Conservation (phyloP, 2,329 filamentous ascomycete species). For the Xylogone sp. region DNA sequence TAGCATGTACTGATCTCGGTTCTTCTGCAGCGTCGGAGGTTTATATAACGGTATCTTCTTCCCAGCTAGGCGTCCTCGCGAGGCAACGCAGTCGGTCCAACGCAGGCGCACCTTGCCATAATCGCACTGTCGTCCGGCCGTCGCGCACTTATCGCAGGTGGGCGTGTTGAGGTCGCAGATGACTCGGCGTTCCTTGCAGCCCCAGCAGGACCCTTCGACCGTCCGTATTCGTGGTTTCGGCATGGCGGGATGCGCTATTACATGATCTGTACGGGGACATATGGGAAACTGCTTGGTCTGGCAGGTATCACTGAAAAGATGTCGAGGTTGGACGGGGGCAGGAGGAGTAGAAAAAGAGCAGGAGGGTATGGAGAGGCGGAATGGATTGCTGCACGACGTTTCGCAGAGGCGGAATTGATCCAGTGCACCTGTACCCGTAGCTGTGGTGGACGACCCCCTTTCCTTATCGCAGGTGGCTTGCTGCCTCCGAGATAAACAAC, state of each 20-base stretch:
- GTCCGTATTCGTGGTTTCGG: conserved; percentile 20
- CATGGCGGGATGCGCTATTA: background rate
- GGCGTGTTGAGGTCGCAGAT: conserved; percentile 38
- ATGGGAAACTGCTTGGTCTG: background rate
- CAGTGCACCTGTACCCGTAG: too few species aligned
- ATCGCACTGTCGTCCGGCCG: conserved; percentile 26
- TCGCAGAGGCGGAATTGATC: too few species aligned
- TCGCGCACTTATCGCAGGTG: conserved; percentile 33
- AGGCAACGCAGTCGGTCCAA: conserved; percentile 36
- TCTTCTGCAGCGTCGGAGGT: conserved; percentile 22
- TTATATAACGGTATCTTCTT: conserved; percentile 26
- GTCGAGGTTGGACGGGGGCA: background rate
- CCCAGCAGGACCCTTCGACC: conserved; percentile 40
- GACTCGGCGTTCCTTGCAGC: conserved; percentile 39
- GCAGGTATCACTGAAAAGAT: background rate
- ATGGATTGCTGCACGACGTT: too few species aligned
- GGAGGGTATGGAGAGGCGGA: too few species aligned
- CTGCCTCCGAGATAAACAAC: too few species aligned
- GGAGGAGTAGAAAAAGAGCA: background rate
- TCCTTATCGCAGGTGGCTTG: too few species aligned
- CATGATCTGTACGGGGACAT: background rate
- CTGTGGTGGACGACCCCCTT: too few species aligned
- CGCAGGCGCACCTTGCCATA: conserved; percentile 36
- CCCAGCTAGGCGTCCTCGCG: conserved; percentile 27
- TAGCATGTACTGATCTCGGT: conserved; percentile 21